phyloP scores from a whole-genome alignment of 352 stramenopile genomes.

The Phytophthora pistaciae region DNA sequence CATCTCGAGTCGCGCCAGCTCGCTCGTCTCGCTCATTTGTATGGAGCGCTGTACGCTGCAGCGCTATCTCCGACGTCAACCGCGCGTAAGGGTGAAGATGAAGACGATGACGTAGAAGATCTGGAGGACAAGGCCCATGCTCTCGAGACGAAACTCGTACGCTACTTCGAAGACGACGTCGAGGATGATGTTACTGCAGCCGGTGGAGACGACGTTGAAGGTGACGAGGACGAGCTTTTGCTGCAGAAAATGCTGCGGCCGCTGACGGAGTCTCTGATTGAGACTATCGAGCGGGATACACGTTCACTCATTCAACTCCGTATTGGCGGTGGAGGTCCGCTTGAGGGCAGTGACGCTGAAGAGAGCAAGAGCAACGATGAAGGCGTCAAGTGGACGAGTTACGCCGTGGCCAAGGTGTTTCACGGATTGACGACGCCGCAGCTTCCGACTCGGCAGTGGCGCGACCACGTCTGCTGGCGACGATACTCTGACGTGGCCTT shows the following conservation, averaged over 20 bases:
- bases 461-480: conserved; percentile 71
- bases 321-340: conserved; percentile 20
- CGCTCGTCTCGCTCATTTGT: conserved; percentile 61
- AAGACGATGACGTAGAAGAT: conserved; percentile 26
- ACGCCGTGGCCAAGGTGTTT: conserved; percentile 81
- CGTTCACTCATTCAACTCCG: conserved; percentile 43
- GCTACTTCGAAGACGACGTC: conserved; percentile 75
- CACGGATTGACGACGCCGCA: conserved; percentile 76
- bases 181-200: neutral
- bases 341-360: conserved; percentile 22
- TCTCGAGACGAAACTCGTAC: conserved; percentile 59
- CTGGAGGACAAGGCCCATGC: conserved; percentile 39
- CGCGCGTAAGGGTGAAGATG: conserved; percentile 12
- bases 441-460: conserved; percentile 69
- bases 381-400: conserved; percentile 58
- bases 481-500: conserved; percentile 77
- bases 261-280: conserved; percentile 56
- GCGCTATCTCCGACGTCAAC: conserved; percentile 29
- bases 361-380: conserved; percentile 25
- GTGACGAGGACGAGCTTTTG: conserved; percentile 38
- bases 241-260: conserved; percentile 59
- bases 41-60: conserved; percentile 54
- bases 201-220: conserved; percentile 5
- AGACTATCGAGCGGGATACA: conserved; percentile 67
- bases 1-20: conserved; percentile 69